Percentiles rank a stretch among this genome's conserved stretches.
Evolutionary conservation across 148 eudicot genomes (phyloP).

Genomic region (Vaccinium darrowii): DNA sequence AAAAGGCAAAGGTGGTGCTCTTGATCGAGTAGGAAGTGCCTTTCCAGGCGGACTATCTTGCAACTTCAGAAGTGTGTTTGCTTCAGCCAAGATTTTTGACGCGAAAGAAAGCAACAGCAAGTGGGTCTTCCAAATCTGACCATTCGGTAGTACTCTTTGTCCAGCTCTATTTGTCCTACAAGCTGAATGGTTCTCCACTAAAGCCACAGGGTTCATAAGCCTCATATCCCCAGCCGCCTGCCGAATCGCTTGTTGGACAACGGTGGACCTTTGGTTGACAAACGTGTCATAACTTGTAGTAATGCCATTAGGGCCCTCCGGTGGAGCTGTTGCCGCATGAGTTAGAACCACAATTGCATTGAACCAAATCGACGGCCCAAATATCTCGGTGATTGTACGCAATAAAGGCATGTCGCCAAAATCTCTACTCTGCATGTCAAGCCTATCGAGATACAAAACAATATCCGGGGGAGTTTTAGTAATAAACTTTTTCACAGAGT

Average conservation of each 20-base stretch:
- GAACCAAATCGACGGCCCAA: slow-evolving; percentile 96
- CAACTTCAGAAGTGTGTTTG: slow-evolving; percentile 74
- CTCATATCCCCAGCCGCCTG: slow-evolving; percentile 99
- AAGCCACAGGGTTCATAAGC: slow-evolving; percentile 94
- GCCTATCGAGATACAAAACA: slow-evolving; percentile 82
- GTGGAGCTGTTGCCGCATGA: slow-evolving; percentile 98
- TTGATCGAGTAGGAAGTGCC: slow-evolving; percentile 53
- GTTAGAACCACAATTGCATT: slow-evolving; percentile 95
- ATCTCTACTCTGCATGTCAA: slow-evolving; percentile 96
- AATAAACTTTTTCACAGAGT: slow-evolving; percentile 73
- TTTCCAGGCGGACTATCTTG: slow-evolving; percentile 88
- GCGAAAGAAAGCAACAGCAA: slow-evolving; percentile 81
- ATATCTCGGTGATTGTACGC: slow-evolving; percentile 76
- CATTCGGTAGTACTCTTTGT: slow-evolving; percentile 94
- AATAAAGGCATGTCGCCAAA: slow-evolving; percentile 80
- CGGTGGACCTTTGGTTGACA: slow-evolving; percentile 92
- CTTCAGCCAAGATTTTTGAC: slow-evolving; percentile 93
- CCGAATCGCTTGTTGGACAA: slow-evolving; percentile 92
- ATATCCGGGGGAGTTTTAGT: slow-evolving; percentile 92
- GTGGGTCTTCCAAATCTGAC: slow-evolving; percentile 97
- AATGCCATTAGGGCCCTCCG: slow-evolving; percentile 92
- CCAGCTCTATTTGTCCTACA: slow-evolving; percentile 93
- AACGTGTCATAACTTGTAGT: slow-evolving; percentile 84
- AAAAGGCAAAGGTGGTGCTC: slow-evolving; percentile 78
- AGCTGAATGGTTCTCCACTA: slow-evolving; percentile 94